Percentiles rank a stretch among this genome's conserved stretches.
phyloP scores from a whole-genome alignment of 805 yeast genomes.

The Schwanniomyces sp. region DNA sequence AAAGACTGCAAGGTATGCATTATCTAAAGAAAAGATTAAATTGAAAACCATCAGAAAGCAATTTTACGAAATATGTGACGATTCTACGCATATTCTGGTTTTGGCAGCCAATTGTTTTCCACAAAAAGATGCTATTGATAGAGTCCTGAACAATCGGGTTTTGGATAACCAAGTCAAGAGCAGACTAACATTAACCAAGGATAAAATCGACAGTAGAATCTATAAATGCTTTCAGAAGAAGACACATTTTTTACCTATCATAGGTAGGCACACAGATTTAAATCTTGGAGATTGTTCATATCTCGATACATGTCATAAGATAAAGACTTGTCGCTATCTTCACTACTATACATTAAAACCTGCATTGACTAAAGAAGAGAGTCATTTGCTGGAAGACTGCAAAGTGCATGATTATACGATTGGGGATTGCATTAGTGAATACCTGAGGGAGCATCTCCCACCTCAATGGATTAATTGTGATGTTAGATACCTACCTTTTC shows the following conservation, averaged over 20 bases:
- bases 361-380: constrained; percentile 2
- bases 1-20: constrained; percentile 37
- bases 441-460: constrained; percentile 40
- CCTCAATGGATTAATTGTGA: constrained; percentile 91
- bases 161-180: constrained; percentile 5
- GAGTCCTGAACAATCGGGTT: neutral
- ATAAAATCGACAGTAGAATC: constrained; percentile 9
- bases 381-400: constrained; percentile 8
- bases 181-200: constrained; percentile 7
- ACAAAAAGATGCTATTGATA: constrained; percentile 13
- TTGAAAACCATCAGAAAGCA: constrained; percentile 39
- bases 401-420: constrained; percentile 42
- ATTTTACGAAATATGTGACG: constrained; percentile 53
- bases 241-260: constrained; percentile 29
- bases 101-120: constrained; percentile 23
- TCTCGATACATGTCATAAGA: constrained; percentile 89
- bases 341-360: constrained; percentile 67
- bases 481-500: constrained; percentile 69
- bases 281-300: constrained; percentile 89
- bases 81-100: constrained; percentile 30
- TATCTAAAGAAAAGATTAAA: constrained; percentile 41
- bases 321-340: constrained; percentile 73
- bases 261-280: constrained; percentile 58
- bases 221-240: constrained; percentile 22
- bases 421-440: constrained; percentile 46